Evolutionary conservation across 352 stramenopile genomes (phyloP).

Genomic region (Globisporangium paddicum): DNA sequence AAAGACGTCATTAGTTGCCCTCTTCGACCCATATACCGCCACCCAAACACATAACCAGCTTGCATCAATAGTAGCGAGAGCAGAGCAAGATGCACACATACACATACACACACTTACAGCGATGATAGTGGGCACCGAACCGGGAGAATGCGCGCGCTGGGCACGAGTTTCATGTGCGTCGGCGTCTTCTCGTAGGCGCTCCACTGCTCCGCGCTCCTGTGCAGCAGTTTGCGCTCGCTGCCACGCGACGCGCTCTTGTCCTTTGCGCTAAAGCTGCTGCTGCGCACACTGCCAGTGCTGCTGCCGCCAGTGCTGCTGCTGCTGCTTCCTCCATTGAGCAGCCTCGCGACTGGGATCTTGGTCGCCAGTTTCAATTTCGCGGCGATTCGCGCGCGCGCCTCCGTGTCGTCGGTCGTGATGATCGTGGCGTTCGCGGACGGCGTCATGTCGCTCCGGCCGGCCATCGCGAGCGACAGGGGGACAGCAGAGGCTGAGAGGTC

Average conservation of each 20-base stretch:
- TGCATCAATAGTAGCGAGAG: too few relatives aligned
- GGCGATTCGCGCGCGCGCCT: constrained; percentile 15
- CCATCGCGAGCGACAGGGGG: not conserved
- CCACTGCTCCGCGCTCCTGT: constrained; percentile 61
- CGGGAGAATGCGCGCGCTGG: constrained; percentile 59
- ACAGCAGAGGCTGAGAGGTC: too few relatives aligned
- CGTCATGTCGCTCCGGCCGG: not conserved
- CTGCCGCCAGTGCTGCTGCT: not conserved
- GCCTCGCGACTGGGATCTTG: constrained; percentile 4
- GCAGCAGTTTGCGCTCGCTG: constrained; percentile 59
- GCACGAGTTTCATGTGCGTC: constrained; percentile 40
- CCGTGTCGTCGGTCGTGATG: constrained; percentile 11
- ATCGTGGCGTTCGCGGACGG: not conserved
- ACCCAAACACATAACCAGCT: too few relatives aligned
- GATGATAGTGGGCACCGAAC: constrained; percentile 77
- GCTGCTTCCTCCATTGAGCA: constrained; percentile 13
- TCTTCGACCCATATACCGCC: too few relatives aligned
- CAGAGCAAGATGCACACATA: too few relatives aligned
- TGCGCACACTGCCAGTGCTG: not conserved
- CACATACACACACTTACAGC: constrained; percentile 41
- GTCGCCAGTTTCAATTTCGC: constrained; percentile 16
- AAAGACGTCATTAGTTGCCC: not conserved
- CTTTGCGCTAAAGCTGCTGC: constrained; percentile 15
- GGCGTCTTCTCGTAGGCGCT: constrained; percentile 54
- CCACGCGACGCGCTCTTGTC: constrained; percentile 1